phyloP scores from a whole-genome alignment of 345 rosid species.

The Sonneratia caseolaris region DNA sequence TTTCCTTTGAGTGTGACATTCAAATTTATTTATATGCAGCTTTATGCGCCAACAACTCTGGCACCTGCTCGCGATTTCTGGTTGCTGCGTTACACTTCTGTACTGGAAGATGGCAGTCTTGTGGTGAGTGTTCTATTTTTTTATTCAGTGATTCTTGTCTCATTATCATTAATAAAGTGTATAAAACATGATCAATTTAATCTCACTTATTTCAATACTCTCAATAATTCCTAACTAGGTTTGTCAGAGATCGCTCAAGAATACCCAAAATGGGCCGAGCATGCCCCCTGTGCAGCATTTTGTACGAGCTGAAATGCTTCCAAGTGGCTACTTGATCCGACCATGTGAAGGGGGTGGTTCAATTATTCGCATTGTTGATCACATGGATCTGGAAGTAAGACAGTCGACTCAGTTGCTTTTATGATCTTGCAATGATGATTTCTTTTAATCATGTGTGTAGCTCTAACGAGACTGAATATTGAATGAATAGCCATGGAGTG shows the following conservation, averaged over 20 bases:
- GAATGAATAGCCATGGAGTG: slow-evolving; percentile 78
- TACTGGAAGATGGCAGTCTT: slow-evolving; percentile 98
- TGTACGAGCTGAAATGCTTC: slow-evolving; percentile 98
- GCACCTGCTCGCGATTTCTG: slow-evolving; percentile 99
- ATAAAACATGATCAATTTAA: not conserved
- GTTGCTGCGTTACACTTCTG: slow-evolving; percentile 92
- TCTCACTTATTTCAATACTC: not conserved
- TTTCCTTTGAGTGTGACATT: not conserved
- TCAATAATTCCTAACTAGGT: slow-evolving; percentile 25
- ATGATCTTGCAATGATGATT: not conserved
- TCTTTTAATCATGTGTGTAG: slow-evolving; percentile 1
- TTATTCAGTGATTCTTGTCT: not conserved
- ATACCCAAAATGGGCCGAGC: slow-evolving; percentile 91
- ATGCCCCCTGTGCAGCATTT: slow-evolving; percentile 96
- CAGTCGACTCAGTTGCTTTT: not conserved
- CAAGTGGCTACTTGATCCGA: slow-evolving; percentile 89
- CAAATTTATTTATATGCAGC: slow-evolving; percentile 31
- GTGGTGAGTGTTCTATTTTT: slow-evolving; percentile 46
- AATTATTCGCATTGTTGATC: slow-evolving; percentile 91
- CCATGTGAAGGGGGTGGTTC: slow-evolving; percentile 99
- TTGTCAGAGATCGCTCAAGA: slow-evolving; percentile 91
- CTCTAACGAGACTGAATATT: not conserved
- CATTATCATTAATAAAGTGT: not conserved
- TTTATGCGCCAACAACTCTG: slow-evolving; percentile 95
- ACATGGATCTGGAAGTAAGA: slow-evolving; percentile 89